These are phyloP conservation scores for Elongisporangium prolatum DNA, from an alignment of 352 stramenopile species.

Conservation along the genomic window DNA sequence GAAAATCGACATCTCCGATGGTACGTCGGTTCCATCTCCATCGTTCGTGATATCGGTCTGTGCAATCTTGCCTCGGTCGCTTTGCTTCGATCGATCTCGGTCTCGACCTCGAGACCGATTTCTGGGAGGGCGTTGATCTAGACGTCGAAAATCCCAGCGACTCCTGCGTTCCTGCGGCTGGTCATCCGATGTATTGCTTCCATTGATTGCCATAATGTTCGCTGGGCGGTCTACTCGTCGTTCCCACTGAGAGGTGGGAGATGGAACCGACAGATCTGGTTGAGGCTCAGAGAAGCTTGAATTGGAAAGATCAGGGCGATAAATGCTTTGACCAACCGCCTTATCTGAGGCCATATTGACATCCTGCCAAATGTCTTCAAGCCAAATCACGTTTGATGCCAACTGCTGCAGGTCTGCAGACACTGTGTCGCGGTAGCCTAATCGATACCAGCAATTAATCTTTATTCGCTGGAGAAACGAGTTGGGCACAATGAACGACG, in stretches of 20 bases:
- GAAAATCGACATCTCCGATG: neutral
- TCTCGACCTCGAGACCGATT: neutral
- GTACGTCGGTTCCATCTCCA: neutral
- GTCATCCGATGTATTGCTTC: neutral
- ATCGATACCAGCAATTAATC: neutral
- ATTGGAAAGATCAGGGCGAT: neutral
- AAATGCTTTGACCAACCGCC: neutral
- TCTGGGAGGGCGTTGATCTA: neutral
- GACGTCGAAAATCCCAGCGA: neutral
- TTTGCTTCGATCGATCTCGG: neutral
- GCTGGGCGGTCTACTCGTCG: neutral
- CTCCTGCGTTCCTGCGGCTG: neutral
- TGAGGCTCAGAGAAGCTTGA: neutral
- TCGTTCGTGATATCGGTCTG: neutral
- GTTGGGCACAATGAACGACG: no score
- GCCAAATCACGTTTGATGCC: constrained; percentile 67
- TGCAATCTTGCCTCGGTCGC: neutral
- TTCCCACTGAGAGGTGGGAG: neutral
- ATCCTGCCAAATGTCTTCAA: constrained; percentile 59
- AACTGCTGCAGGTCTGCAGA: constrained; percentile 79
- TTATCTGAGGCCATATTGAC: constrained; percentile 17
- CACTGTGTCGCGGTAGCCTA: constrained; percentile 67
- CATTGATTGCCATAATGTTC: neutral
- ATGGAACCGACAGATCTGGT: neutral
- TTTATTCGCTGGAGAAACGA: neutral